Percentiles rank a stretch among this genome's conserved stretches.
These are phyloP conservation scores for Pulicaria dysenterica DNA, from an alignment of 129 eudicot genomes.

Conservation along the genomic window DNA sequence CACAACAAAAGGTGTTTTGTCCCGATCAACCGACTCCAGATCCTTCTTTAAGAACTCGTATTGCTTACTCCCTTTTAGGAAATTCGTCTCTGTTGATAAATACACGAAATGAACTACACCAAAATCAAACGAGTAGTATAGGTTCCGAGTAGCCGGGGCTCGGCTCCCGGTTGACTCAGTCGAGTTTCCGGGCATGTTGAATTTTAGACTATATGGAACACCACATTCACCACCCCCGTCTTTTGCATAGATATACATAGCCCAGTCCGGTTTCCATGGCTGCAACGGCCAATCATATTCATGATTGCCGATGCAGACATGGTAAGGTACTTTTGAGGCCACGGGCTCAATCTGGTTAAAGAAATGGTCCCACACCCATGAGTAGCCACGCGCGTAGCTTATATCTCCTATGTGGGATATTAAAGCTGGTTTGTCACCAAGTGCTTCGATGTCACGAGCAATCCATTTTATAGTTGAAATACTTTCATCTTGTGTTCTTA, in stretches of 20 bases:
- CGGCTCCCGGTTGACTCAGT: constrained; percentile 65
- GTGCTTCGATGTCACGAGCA: constrained; percentile 73
- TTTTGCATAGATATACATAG: constrained; percentile 48
- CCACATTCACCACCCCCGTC: constrained; percentile 99
- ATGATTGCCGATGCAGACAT: constrained; percentile 96
- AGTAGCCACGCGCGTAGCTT: constrained; percentile 93
- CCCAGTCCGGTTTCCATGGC: constrained; percentile 99
- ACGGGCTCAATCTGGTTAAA: constrained; percentile 88
- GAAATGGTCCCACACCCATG: constrained; percentile 97
- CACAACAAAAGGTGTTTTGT: constrained; percentile 86
- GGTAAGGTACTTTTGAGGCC: constrained; percentile 87
- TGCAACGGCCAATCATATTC: constrained; percentile 98
- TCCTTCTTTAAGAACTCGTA: constrained; percentile 77
- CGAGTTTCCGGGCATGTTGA: constrained; percentile 97
- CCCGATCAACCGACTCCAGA: constrained; percentile 81
- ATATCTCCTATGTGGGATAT: constrained; percentile 97
- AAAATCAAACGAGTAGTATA: constrained; percentile 80
- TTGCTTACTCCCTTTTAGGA: constrained; percentile 75
- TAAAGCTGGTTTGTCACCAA: constrained; percentile 81
- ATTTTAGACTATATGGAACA: constrained; percentile 86
- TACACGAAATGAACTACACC: constrained; percentile 91
- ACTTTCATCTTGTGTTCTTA: constrained; percentile 85
- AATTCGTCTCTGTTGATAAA: constrained; percentile 86
- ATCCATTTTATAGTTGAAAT: constrained; percentile 84
- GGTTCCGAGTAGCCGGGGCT: constrained; percentile 84